Evolutionary conservation across 2,329 filamentous ascomycete species (phyloP).

Genomic region (Calonectria pteridis): DNA sequence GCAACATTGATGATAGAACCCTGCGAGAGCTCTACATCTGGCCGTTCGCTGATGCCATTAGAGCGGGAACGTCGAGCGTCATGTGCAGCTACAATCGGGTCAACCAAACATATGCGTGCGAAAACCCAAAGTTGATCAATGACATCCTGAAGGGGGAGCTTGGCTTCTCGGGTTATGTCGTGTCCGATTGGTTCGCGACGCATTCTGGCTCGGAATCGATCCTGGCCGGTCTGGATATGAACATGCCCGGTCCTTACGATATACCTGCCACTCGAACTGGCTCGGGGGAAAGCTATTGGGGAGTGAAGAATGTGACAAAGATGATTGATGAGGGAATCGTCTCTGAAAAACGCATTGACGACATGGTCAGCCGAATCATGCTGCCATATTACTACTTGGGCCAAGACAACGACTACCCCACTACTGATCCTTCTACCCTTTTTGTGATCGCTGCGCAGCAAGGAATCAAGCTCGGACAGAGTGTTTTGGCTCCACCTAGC

Average conservation of each 20-base stretch:
- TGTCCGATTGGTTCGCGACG: constrained; percentile 59
- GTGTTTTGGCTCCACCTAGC: neutral
- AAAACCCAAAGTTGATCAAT: neutral
- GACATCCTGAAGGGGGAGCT: constrained; percentile 6
- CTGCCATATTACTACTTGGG: constrained; percentile 67
- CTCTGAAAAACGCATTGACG: constrained; percentile 52
- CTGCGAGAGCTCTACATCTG: constrained; percentile 43
- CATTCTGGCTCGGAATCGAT: constrained; percentile 54
- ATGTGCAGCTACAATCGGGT: constrained; percentile 48
- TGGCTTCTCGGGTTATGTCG: constrained; percentile 59
- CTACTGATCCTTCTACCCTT: constrained; percentile 8
- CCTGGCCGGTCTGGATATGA: constrained; percentile 58
- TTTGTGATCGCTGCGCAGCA: neutral
- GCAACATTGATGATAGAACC: constrained; percentile 43
- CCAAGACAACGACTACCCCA: constrained; percentile 60
- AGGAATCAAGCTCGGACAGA: neutral
- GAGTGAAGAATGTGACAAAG: neutral
- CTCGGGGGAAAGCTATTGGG: neutral
- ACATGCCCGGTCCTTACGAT: constrained; percentile 60
- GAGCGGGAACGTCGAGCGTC: constrained; percentile 43
- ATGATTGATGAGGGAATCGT: neutral
- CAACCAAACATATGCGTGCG: constrained; percentile 11
- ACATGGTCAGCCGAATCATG: constrained; percentile 50
- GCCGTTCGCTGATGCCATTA: constrained; percentile 44
- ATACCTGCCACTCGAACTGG: neutral